phyloP scores from a whole-genome alignment of 371 early-diverging fungal genomes.

The Thermomucor indicae-seudaticae region DNA sequence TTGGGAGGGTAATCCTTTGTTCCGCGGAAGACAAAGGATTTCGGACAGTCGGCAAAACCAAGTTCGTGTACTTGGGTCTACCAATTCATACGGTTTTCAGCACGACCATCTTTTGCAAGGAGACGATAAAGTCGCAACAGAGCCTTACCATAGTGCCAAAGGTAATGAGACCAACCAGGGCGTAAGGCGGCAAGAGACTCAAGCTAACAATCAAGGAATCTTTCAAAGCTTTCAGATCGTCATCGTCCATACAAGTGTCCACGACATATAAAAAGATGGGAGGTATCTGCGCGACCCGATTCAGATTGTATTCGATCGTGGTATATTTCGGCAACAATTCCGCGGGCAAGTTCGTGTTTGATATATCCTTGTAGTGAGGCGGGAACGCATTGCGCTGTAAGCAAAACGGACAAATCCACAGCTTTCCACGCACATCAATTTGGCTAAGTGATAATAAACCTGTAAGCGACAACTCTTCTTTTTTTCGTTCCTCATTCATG shows the following conservation, averaged over 20 bases:
- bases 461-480: not conserved
- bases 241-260: constrained; percentile 96
- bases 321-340: constrained; percentile 94
- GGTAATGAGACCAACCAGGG: constrained; percentile 95
- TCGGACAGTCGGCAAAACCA: constrained; percentile 93
- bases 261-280: constrained; percentile 98
- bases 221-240: constrained; percentile 95
- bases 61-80: constrained; percentile 93
- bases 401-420: constrained; percentile 99
- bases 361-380: constrained; percentile 98
- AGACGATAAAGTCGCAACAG: too few relatives aligned
- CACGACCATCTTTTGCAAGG: too few relatives aligned
- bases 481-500: too few relatives aligned
- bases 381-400: constrained; percentile 97
- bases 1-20: constrained; percentile 94
- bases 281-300: constrained; percentile 76
- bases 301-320: constrained; percentile 96
- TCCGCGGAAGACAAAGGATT: constrained; percentile 98
- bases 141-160: constrained; percentile 98
- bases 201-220: constrained; percentile 90
- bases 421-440: constrained; percentile 90
- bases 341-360: constrained; percentile 93
- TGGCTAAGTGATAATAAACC: constrained; percentile 51
- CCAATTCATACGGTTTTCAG: too few relatives aligned
- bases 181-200: constrained; percentile 89